These are phyloP conservation scores for Auriculariales sp. DNA, from an alignment of 768 basidiomycete species.

Conservation along the genomic window DNA sequence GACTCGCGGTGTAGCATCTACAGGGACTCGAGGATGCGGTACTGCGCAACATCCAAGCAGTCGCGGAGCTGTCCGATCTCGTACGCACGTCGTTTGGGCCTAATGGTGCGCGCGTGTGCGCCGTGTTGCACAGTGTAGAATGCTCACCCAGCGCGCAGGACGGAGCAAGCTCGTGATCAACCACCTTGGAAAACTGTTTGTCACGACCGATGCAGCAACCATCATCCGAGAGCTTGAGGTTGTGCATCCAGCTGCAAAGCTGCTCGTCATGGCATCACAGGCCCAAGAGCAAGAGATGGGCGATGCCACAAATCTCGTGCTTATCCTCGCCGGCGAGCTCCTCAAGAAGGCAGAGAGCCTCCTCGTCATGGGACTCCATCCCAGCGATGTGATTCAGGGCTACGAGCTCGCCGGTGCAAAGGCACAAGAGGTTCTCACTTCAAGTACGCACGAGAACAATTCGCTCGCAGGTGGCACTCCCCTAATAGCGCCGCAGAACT, in stretches of 20 bases:
- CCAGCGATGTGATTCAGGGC: constrained; percentile 87
- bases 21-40: constrained; percentile 95
- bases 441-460: neutral
- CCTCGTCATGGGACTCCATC: constrained; percentile 92
- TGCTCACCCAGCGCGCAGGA: constrained; percentile 28
- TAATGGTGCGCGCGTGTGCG: constrained; percentile 60
- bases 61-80: constrained; percentile 87
- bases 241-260: constrained; percentile 94
- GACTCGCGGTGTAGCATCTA: constrained; percentile 35
- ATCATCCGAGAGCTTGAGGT: constrained; percentile 98
- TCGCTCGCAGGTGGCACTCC: neutral
- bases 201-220: constrained; percentile 97
- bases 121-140: neutral
- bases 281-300: constrained; percentile 96
- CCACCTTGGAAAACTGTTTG: constrained; percentile 87
- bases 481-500: too few relatives aligned
- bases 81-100: constrained; percentile 94
- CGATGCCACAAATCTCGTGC: constrained; percentile 87
- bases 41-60: constrained; percentile 88
- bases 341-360: constrained; percentile 87
- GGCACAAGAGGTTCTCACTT: constrained; percentile 19
- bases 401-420: constrained; percentile 84
- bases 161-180: constrained; percentile 97
- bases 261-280: constrained; percentile 98
- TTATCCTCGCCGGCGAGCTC: constrained; percentile 91